Conservation (phyloP, 768 basidiomycete genomes). For the Lactarius sanguifluus region DNA sequence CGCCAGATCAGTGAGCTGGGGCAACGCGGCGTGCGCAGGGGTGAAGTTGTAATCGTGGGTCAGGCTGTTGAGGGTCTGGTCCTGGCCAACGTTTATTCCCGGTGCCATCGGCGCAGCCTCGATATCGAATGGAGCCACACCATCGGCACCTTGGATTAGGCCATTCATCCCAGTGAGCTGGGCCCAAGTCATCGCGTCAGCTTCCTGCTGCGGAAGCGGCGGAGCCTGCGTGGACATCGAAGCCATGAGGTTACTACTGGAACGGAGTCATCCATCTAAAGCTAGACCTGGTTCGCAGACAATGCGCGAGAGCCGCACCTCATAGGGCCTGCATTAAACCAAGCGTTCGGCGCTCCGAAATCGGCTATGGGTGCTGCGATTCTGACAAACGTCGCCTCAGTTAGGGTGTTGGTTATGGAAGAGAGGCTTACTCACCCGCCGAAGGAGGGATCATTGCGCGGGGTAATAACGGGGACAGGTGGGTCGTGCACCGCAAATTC, state of each 20-base stretch:
- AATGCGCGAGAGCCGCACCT: slow-evolving; percentile 9
- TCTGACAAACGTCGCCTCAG: slow-evolving; percentile 7
- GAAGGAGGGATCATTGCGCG: background rate
- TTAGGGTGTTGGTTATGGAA: slow-evolving; percentile 2
- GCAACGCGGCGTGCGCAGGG: background rate
- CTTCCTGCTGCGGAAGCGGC: background rate
- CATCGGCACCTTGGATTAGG: background rate
- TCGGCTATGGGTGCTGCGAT: background rate
- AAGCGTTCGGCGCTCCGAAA: background rate
- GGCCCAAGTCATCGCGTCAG: background rate
- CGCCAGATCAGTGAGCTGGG: background rate
- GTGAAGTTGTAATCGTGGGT: background rate
- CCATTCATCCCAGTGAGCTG: background rate
- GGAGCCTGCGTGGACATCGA: background rate
- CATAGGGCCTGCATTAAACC: slow-evolving; percentile 4
- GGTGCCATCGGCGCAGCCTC: slow-evolving; percentile 2
- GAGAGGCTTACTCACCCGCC: background rate
- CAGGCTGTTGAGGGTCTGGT: background rate
- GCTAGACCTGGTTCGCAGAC: slow-evolving; percentile 4
- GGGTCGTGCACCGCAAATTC: slow-evolving; percentile 5
- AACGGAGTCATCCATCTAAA: background rate
- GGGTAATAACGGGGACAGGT: slow-evolving; percentile 5
- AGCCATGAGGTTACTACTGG: background rate
- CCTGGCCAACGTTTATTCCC: slow-evolving; percentile 6
- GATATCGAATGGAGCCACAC: slow-evolving; percentile 14